These are phyloP conservation scores for Hypoxylon crocopeplum DNA, from an alignment of 495 filamentous ascomycete species.

Conservation along the genomic window DNA sequence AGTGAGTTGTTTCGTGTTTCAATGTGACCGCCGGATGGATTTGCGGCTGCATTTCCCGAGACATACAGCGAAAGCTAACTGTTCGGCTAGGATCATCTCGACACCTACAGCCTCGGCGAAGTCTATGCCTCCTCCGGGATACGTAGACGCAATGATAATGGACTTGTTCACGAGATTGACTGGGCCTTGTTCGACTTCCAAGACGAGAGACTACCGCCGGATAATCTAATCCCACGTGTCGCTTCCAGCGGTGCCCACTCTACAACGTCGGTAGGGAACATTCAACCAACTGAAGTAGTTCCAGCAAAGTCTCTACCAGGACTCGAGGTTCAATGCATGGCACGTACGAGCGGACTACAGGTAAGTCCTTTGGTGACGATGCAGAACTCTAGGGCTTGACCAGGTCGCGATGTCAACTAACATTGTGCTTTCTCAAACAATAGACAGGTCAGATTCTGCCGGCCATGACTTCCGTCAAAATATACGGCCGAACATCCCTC, in stretches of 20 bases:
- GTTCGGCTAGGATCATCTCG: slow-evolving; percentile 66
- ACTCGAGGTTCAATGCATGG: slow-evolving; percentile 83
- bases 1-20: slow-evolving; percentile 19
- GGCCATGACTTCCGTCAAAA: slow-evolving; percentile 79
- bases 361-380: slow-evolving; percentile 11
- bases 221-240: slow-evolving; percentile 65
- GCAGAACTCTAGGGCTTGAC: not conserved
- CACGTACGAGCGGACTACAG: slow-evolving; percentile 83
- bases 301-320: slow-evolving; percentile 64
- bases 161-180: slow-evolving; percentile 88
- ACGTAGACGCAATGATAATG: slow-evolving; percentile 67
- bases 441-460: slow-evolving; percentile 75
- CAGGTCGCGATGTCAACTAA: slow-evolving; percentile 1
- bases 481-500: slow-evolving; percentile 80
- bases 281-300: slow-evolving; percentile 53
- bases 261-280: slow-evolving; percentile 19
- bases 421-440: not conserved
- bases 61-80: slow-evolving; percentile 43
- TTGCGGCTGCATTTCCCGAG: too few relatives aligned
- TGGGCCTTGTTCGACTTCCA: slow-evolving; percentile 91
- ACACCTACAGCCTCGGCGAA: slow-evolving; percentile 77
- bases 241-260: slow-evolving; percentile 52
- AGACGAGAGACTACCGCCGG: slow-evolving; percentile 69
- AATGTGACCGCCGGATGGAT: not conserved
- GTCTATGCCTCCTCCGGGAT: slow-evolving; percentile 90